Evolutionary conservation across 2,329 filamentous ascomycete species (phyloP).

Genomic region (Drechslerella coelobrocha): DNA sequence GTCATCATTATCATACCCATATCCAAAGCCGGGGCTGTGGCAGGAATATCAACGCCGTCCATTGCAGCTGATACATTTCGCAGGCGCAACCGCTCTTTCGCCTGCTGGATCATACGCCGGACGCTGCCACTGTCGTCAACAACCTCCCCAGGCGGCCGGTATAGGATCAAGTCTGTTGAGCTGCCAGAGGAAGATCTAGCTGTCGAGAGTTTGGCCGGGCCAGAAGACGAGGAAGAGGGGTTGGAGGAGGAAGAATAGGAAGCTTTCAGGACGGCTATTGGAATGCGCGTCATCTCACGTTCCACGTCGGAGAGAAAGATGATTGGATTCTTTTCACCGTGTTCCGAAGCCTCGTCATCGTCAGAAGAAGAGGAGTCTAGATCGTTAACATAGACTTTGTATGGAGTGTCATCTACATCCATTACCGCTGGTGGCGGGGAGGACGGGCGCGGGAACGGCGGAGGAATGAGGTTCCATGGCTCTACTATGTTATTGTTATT

Average conservation of each 20-base stretch:
- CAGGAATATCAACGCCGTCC: slow-evolving; percentile 12
- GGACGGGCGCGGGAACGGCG: slow-evolving; percentile 32
- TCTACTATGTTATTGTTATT: slow-evolving; percentile 61
- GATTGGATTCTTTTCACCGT: slow-evolving; percentile 66
- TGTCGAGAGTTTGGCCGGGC: slow-evolving; percentile 63
- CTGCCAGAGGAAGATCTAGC: slow-evolving; percentile 58
- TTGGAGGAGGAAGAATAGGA: slow-evolving; percentile 64
- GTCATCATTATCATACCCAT: slow-evolving; percentile 8
- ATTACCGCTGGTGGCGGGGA: slow-evolving; percentile 38
- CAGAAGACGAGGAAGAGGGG: slow-evolving; percentile 64
- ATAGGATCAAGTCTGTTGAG: slow-evolving; percentile 71
- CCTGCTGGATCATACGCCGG: slow-evolving; percentile 81
- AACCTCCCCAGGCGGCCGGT: slow-evolving; percentile 78
- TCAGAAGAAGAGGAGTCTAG: slow-evolving; percentile 81
- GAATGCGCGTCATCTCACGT: slow-evolving; percentile 75
- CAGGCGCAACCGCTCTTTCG: slow-evolving; percentile 70
- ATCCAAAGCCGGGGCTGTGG: slow-evolving; percentile 17
- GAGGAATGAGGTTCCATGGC: slow-evolving; percentile 83
- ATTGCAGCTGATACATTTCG: slow-evolving; percentile 60
- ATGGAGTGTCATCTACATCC: slow-evolving; percentile 69
- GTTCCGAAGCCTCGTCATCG: slow-evolving; percentile 66
- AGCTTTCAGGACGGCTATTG: slow-evolving; percentile 64
- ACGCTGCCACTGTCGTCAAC: slow-evolving; percentile 75
- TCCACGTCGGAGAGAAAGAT: slow-evolving; percentile 86
- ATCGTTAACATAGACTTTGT: slow-evolving; percentile 80